Evolutionary conservation across 768 basidiomycete genomes (phyloP), one percentile per base, ranked within the genome.

Genomic region (Serendipita sp.): DNA sequence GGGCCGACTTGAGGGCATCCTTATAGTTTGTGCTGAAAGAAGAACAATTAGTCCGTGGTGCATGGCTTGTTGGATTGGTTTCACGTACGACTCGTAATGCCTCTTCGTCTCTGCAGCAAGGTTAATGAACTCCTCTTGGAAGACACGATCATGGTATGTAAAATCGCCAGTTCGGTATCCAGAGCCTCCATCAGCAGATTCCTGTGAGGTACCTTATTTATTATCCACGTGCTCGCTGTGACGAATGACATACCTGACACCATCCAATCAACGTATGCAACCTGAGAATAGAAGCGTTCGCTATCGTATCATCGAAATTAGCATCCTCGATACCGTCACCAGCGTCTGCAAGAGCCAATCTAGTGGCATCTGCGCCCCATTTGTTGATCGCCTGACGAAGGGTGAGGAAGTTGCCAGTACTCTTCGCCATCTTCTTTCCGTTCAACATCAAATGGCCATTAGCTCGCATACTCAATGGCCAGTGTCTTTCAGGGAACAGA

Each of bases 341-440:
- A 28, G 93, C 92, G 75, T 98, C 95, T 26, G 96, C 96, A 73
- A 99, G 78, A 20, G 84, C 81, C 75, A 99, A 74, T 62, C 96
- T 79, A 69, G 88, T 94, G 33, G 94, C 90, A 71, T 98, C 96
- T 38, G 96, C 93, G 64, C 96, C 96, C 70, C 95, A 98, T 78
- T 98, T 98, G 73, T 84, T 79, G 64, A 95, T 83, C 0, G 88
- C 82, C 70, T 99, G 88, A 62, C 82, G 76, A 72, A 98, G 75
- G 0, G 95, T 99, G 77, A 98, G 76, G 63, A 86, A 90, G 74
- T 99, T 99, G 11, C 96, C 96, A 48, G 87, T 93, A 72, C 87
- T 89, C 81, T 98, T 99, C 42, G 84, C 86, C 96, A 99, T 99
- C 78, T 98, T 99, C 78, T 93, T 87, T 20, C 95, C 94, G 73